Percentiles rank a stretch among this genome's conserved stretches.
Conservation (phyloP, 2,329 filamentous ascomycete genomes). For the Ceratocystis eucalypticola region DNA sequence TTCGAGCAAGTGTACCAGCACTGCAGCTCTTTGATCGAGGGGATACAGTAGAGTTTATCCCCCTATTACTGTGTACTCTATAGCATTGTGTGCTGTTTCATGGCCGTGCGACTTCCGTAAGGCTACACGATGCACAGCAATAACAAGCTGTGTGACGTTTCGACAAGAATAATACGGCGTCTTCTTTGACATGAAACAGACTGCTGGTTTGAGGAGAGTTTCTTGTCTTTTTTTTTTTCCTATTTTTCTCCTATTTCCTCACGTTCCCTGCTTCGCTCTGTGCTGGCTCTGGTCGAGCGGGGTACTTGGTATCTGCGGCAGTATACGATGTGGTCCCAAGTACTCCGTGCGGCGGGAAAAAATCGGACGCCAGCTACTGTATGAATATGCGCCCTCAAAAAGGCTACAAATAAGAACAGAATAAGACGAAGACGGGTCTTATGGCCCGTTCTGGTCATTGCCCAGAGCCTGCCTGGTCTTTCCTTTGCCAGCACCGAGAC, state of each 20-base stretch:
- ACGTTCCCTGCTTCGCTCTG: background rate
- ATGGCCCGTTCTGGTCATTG: background rate
- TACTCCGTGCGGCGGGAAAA: constrained; percentile 9
- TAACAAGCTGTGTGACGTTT: constrained; percentile 3
- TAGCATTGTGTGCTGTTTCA: background rate
- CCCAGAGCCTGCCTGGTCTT: background rate
- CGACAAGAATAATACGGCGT: constrained; percentile 3
- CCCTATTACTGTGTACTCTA: background rate
- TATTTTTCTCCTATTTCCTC: background rate
- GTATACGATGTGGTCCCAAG: background rate
- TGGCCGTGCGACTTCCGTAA: constrained; percentile 1
- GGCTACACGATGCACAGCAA: background rate
- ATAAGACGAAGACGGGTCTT: background rate
- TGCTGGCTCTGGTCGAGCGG: background rate
- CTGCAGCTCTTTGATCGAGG: background rate
- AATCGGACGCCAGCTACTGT: background rate
- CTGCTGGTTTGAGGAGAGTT: background rate
- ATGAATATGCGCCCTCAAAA: background rate
- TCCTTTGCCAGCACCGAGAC: background rate
- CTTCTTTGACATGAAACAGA: constrained; percentile 4
- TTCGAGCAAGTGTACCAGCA: background rate
- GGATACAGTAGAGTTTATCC: background rate
- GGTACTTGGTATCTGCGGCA: constrained; percentile 5
- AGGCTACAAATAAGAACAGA: background rate
- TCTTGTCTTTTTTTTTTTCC: background rate